These are phyloP conservation scores for Dendrocalamus sinicus DNA, from an alignment of 176 grass and related monocot genomes.

Conservation along the genomic window DNA sequence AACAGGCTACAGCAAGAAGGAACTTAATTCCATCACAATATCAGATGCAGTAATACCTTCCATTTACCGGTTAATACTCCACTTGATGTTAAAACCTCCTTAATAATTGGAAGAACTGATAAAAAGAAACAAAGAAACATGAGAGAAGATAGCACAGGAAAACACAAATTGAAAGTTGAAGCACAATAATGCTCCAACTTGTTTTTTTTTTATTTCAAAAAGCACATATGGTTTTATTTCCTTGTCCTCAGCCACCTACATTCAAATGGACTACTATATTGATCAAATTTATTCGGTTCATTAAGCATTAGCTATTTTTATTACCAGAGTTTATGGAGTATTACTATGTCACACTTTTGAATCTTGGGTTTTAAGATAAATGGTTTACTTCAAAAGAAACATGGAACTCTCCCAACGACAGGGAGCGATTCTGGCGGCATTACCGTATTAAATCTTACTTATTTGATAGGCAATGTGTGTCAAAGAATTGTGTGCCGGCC, in stretches of 20 bases:
- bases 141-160: not conserved
- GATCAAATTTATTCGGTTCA: not conserved
- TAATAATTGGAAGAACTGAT: slow-evolving; percentile 79
- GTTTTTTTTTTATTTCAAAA: not conserved
- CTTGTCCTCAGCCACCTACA: not conserved
- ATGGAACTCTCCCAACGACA: not conserved
- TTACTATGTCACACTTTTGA: not conserved
- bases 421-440: not conserved
- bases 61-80: slow-evolving; percentile 73
- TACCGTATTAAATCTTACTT: not conserved
- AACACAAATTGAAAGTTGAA: not conserved
- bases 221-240: not conserved
- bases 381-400: not conserved
- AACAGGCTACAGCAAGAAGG: not conserved
- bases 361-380: not conserved
- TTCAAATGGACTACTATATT: not conserved
- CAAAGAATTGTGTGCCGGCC: not conserved
- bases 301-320: not conserved
- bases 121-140: slow-evolving; percentile 34
- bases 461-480: not conserved
- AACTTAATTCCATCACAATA: slow-evolving; percentile 23
- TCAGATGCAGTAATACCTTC: slow-evolving; percentile 57
- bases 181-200: not conserved
- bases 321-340: not conserved
- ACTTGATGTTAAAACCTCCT: slow-evolving; percentile 72